Evolutionary conservation across 495 filamentous ascomycete species (phyloP).

Genomic region (Chlorociboria aeruginascens): DNA sequence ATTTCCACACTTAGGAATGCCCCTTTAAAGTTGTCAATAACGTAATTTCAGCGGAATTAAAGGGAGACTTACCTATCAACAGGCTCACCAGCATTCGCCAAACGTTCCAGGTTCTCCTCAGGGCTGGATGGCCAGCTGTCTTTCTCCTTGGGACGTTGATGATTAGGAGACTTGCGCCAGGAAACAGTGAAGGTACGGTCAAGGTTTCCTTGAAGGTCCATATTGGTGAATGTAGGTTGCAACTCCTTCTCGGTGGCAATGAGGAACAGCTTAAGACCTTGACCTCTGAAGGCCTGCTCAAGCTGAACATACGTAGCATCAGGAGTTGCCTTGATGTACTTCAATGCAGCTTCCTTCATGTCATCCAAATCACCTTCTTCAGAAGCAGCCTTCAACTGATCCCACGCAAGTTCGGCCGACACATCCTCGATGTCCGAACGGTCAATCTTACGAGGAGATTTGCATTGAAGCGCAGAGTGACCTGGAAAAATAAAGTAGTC

Average conservation of each 20-base stretch:
- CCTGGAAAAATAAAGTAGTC: conserved; percentile 31
- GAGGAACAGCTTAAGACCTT: conserved; percentile 52
- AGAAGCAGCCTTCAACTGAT: conserved; percentile 47
- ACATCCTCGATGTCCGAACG: conserved; percentile 44
- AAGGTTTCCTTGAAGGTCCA: conserved; percentile 73
- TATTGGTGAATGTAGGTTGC: conserved; percentile 42
- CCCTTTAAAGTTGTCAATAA: conserved; percentile 1
- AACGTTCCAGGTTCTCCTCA: conserved; percentile 43
- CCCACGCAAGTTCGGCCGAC: conserved; percentile 59
- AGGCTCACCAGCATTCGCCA: conserved; percentile 58
- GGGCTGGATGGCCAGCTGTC: conserved; percentile 46
- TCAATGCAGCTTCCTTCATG: conserved; percentile 57
- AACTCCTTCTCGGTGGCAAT: conserved; percentile 64
- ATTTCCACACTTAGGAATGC: conserved; percentile 18
- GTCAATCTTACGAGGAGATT: conserved; percentile 55
- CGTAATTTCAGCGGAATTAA: neutral
- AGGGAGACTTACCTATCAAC: conserved; percentile 50
- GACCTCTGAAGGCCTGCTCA: conserved; percentile 58
- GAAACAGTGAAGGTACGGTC: conserved; percentile 64
- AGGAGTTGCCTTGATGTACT: conserved; percentile 64
- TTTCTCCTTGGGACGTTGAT: conserved; percentile 46
- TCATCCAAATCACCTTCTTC: conserved; percentile 56
- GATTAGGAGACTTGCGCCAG: conserved; percentile 51
- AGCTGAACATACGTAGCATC: conserved; percentile 56
- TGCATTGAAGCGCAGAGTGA: conserved; percentile 55